Evolutionary conservation across 805 yeast species (phyloP).

Genomic region (Candida ortonii): DNA sequence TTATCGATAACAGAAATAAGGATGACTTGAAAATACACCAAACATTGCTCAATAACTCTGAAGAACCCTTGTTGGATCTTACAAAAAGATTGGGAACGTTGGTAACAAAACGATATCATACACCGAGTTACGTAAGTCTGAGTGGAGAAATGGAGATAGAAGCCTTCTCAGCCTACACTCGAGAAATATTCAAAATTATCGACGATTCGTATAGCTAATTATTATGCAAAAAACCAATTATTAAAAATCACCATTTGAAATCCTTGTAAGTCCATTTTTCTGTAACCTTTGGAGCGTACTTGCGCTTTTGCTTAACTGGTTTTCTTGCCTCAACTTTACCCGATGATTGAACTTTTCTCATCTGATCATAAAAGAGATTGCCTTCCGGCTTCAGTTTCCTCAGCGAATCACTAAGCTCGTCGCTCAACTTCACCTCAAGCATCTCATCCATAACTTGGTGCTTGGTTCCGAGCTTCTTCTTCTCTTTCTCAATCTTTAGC

Average conservation of each 20-base stretch:
- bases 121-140: slow-evolving; percentile 45
- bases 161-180: slow-evolving; percentile 32
- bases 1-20: slow-evolving; percentile 32
- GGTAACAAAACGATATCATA: slow-evolving; percentile 37
- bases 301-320: slow-evolving; percentile 61
- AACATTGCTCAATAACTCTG: slow-evolving; percentile 42
- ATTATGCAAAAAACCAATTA: neutral
- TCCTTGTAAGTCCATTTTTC: slow-evolving; percentile 95
- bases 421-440: slow-evolving; percentile 79
- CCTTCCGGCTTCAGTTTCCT: slow-evolving; percentile 90
- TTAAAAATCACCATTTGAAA: slow-evolving; percentile 50
- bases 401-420: slow-evolving; percentile 82
- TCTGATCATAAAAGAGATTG: slow-evolving; percentile 73
- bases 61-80: slow-evolving; percentile 40
- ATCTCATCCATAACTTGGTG: slow-evolving; percentile 41
- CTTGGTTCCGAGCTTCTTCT: slow-evolving; percentile 40
- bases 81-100: slow-evolving; percentile 41
- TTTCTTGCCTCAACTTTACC: slow-evolving; percentile 87
- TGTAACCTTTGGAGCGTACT: slow-evolving; percentile 69
- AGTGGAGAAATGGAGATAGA: slow-evolving; percentile 38
- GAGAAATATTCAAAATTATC: slow-evolving; percentile 29
- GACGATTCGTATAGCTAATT: slow-evolving; percentile 21
- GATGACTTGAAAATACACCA: slow-evolving; percentile 34
- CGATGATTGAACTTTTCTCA: slow-evolving; percentile 74
- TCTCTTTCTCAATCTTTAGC: slow-evolving; percentile 30